Percentiles rank a stretch among this genome's conserved stretches.
These are phyloP conservation scores for Barnettozyma sucrosica DNA, from an alignment of 805 yeast genomes.

Conservation along the genomic window DNA sequence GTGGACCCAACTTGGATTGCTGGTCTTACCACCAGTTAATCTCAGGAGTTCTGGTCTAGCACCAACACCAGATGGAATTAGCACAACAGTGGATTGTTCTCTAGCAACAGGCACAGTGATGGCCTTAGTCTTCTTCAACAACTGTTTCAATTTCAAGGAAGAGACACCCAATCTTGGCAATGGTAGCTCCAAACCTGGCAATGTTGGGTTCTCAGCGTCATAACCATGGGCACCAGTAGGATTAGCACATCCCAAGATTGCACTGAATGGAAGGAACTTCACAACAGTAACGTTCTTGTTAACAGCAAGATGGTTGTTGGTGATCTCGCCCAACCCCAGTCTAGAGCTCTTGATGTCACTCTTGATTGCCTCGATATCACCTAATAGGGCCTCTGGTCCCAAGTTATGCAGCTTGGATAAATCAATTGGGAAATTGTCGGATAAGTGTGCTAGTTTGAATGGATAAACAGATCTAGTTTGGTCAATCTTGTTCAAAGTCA, in stretches of 20 bases:
- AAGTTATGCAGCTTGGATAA: conserved; percentile 28
- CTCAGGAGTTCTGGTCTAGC: conserved; percentile 56
- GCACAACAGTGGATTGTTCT: conserved; percentile 69
- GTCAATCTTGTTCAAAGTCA: conserved; percentile 64
- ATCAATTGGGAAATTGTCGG: conserved; percentile 55
- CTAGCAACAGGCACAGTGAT: conserved; percentile 60
- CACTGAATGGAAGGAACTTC: conserved; percentile 65
- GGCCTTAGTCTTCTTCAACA: conserved; percentile 44
- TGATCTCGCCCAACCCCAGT: conserved; percentile 74
- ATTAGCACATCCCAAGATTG: conserved; percentile 55
- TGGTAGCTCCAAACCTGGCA: conserved; percentile 73
- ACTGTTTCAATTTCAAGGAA: conserved; percentile 58
- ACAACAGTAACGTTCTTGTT: conserved; percentile 68
- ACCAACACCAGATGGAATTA: conserved; percentile 40
- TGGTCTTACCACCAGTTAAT: conserved; percentile 74
- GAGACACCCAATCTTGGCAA: conserved; percentile 70
- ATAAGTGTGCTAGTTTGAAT: conserved; percentile 73
- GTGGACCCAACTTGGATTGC: conserved; percentile 84
- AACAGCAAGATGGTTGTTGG: conserved; percentile 73
- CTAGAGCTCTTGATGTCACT: conserved; percentile 56
- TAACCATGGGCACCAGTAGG: conserved; percentile 63
- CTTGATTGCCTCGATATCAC: conserved; percentile 37
- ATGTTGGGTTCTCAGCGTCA: conserved; percentile 58
- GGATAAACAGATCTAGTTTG: conserved; percentile 81
- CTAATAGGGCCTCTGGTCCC: conserved; percentile 26